Percentiles rank a stretch among this genome's conserved stretches.
phyloP scores from a whole-genome alignment of 305 asterid species.

The Andrographis paniculata region DNA sequence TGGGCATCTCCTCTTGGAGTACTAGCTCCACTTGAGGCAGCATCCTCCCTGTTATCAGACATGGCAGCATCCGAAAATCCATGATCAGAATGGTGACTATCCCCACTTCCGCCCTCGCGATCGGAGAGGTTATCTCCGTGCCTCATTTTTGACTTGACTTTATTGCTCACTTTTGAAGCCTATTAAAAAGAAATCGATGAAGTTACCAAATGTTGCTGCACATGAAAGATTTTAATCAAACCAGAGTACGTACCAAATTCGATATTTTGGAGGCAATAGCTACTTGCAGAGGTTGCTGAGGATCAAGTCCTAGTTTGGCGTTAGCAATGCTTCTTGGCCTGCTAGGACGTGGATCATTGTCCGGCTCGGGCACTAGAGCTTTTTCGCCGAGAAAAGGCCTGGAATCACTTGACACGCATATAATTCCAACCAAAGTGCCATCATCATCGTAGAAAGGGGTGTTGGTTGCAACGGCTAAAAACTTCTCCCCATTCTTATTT shows the following conservation, averaged over 20 bases:
- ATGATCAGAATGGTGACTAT: slow-evolving; percentile 61
- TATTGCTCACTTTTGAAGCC: slow-evolving; percentile 50
- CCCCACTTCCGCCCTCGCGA: slow-evolving; percentile 66
- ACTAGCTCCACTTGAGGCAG: slow-evolving; percentile 81
- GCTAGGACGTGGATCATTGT: slow-evolving; percentile 31
- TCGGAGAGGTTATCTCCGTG: slow-evolving; percentile 37
- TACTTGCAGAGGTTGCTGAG: slow-evolving; percentile 81
- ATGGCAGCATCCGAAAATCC: slow-evolving; percentile 31
- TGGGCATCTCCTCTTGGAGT: slow-evolving; percentile 78
- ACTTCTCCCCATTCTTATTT: slow-evolving; percentile 50
- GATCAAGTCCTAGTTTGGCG: slow-evolving; percentile 69
- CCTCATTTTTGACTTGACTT: slow-evolving; percentile 77
- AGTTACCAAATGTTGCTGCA: too few species aligned
- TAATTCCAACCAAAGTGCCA: slow-evolving; percentile 55
- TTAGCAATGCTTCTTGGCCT: slow-evolving; percentile 41
- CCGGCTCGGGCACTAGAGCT: slow-evolving; percentile 23
- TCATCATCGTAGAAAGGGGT: slow-evolving; percentile 76
- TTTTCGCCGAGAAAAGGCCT: slow-evolving; percentile 45
- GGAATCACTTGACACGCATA: slow-evolving; percentile 57
- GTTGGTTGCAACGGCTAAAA: slow-evolving; percentile 45
- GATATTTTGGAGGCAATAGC: slow-evolving; percentile 80
- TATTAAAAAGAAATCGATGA: slow-evolving; percentile 20
- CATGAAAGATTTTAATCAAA: too few species aligned
- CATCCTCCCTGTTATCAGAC: slow-evolving; percentile 69
- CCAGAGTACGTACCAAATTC: slow-evolving; percentile 59